A percentile compares a stretch with the other conserved stretches of the same genome.
phyloP scores from a whole-genome alignment of 2,329 filamentous ascomycete genomes.

The Endoconidiophora polonica region DNA sequence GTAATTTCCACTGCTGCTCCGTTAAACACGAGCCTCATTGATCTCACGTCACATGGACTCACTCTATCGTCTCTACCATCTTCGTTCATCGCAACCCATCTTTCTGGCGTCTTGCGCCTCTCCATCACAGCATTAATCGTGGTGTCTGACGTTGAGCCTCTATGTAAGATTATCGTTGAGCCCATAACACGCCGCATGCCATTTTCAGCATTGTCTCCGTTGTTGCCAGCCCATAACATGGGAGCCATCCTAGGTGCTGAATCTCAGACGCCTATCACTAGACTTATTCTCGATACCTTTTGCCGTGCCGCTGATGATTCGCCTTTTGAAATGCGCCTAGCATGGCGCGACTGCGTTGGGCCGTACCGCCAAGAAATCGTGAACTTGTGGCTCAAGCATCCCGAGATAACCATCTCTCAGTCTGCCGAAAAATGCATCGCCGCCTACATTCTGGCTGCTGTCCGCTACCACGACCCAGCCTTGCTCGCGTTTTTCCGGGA shows the following conservation, averaged over 20 bases:
- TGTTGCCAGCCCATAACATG: slow-evolving; percentile 4
- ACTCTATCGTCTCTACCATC: background rate
- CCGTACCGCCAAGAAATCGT: slow-evolving; percentile 5
- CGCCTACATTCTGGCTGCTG: background rate
- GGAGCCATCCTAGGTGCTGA: slow-evolving; percentile 2
- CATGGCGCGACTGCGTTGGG: slow-evolving; percentile 1
- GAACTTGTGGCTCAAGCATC: slow-evolving; percentile 9
- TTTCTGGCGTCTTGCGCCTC: slow-evolving; percentile 7
- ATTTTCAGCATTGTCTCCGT: slow-evolving; percentile 2
- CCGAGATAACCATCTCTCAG: background rate
- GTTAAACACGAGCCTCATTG: background rate
- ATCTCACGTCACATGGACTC: background rate
- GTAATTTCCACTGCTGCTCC: background rate
- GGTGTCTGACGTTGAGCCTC: slow-evolving; percentile 2
- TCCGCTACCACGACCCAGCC: background rate
- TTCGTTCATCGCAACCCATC: slow-evolving; percentile 4
- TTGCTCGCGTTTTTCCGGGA: background rate
- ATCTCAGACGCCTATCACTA: background rate
- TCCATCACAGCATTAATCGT: slow-evolving; percentile 5
- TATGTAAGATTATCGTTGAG: slow-evolving; percentile 3
- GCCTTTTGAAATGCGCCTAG: slow-evolving; percentile 2
- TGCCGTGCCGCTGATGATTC: background rate
- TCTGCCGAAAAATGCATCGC: slow-evolving; percentile 3
- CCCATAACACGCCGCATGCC: slow-evolving; percentile 1
- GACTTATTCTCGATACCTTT: slow-evolving; percentile 4